Conservation (phyloP, 805 yeast species). For the Debaryomyces maramus region DNA sequence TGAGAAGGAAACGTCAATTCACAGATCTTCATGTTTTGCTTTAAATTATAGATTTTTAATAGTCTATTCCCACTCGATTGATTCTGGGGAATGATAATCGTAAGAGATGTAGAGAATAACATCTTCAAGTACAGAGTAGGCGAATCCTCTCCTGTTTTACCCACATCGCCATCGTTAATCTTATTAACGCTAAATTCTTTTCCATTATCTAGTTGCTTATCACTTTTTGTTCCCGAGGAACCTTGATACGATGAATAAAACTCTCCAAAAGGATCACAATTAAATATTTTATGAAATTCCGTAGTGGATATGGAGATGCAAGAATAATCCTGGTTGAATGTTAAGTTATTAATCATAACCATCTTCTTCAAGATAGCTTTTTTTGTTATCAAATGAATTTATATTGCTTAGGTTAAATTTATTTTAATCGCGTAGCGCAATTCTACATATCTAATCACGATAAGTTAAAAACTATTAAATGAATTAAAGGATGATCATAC, state of each 20-base stretch:
- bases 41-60: conserved; percentile 39
- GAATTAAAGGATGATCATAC: not conserved
- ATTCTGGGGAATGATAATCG: conserved; percentile 38
- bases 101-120: conserved; percentile 43
- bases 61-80: conserved; percentile 26
- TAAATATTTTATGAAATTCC: conserved; percentile 36
- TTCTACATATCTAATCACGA: not conserved
- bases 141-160: conserved; percentile 6
- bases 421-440: conserved; percentile 4
- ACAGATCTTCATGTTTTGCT: conserved; percentile 60
- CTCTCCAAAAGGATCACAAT: conserved; percentile 49
- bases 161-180: conserved; percentile 6
- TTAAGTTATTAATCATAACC: conserved; percentile 33
- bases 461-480: not conserved
- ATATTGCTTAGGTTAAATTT: not conserved
- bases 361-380: conserved; percentile 8
- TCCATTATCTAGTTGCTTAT: conserved; percentile 7
- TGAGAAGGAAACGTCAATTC: conserved; percentile 83
- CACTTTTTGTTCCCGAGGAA: conserved; percentile 13
- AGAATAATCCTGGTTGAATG: conserved; percentile 44
- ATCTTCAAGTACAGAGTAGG: conserved; percentile 38
- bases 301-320: conserved; percentile 38
- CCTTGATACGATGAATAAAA: conserved; percentile 28
- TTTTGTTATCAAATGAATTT: not conserved
- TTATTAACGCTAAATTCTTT: conserved; percentile 3